phyloP scores from a whole-genome alignment of 169 alveolate species.

The Plasmodium vivax region DNA sequence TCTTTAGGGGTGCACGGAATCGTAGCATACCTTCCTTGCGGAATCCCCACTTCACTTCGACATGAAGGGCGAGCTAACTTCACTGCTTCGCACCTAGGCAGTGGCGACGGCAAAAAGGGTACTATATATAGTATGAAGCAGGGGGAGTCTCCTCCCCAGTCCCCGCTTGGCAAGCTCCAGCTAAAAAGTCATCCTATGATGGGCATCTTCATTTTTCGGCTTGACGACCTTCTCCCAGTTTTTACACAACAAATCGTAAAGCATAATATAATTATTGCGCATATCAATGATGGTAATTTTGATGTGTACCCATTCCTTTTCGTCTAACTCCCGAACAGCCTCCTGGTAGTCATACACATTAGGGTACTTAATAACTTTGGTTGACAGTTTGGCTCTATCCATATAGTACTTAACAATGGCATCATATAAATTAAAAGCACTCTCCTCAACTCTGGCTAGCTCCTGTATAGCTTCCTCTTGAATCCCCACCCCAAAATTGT shows the following conservation, averaged over 20 bases:
- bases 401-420: slow-evolving; percentile 88
- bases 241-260: slow-evolving; percentile 90
- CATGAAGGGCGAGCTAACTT: neutral
- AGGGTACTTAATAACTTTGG: slow-evolving; percentile 90
- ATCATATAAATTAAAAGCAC: slow-evolving; percentile 89
- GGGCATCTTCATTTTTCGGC: slow-evolving; percentile 88
- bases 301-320: slow-evolving; percentile 90
- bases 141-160: neutral
- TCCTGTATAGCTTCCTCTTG: slow-evolving; percentile 93
- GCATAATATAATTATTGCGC: slow-evolving; percentile 91
- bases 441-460: slow-evolving; percentile 90
- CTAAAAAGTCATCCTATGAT: slow-evolving; percentile 86
- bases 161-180: neutral
- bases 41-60: neutral
- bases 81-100: neutral
- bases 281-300: slow-evolving; percentile 90
- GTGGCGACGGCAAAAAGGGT: neutral
- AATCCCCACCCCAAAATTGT: slow-evolving; percentile 92
- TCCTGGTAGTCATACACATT: slow-evolving; percentile 88
- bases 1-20: too few relatives aligned
- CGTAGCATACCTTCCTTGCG: neutral
- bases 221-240: slow-evolving; percentile 90
- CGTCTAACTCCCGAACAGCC: slow-evolving; percentile 91
- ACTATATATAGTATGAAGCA: neutral
- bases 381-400: slow-evolving; percentile 91